phyloP scores from a whole-genome alignment of 139 green algal genomes.

The Coelastrella sp. region DNA sequence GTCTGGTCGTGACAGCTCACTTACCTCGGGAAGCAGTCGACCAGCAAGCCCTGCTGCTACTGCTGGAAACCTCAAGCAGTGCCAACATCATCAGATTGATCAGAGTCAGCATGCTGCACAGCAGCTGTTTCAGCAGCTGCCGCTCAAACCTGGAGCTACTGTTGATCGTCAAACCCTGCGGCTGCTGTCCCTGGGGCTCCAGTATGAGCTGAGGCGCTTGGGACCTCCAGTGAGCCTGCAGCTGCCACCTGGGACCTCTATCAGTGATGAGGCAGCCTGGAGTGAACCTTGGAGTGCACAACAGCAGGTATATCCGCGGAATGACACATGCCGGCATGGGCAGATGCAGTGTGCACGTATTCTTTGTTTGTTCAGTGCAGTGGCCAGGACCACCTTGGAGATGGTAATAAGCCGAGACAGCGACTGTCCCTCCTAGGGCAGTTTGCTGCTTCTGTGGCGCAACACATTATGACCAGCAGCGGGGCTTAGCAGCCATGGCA shows the following conservation, averaged over 20 bases:
- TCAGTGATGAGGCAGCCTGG: neutral
- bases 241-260: neutral
- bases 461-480: too few relatives aligned
- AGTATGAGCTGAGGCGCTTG: neutral
- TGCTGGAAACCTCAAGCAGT: too few relatives aligned
- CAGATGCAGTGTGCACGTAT: too few relatives aligned
- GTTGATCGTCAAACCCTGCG: conserved; percentile 5
- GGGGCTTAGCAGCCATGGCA: too few relatives aligned
- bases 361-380: neutral
- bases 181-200: conserved; percentile 1
- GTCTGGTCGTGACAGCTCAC: too few relatives aligned
- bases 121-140: conserved; percentile 40
- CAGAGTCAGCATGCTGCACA: neutral
- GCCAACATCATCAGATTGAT: too few relatives aligned
- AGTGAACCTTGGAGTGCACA: neutral
- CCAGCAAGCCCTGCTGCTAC: neutral
- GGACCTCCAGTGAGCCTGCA: conserved; percentile 10
- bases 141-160: neutral
- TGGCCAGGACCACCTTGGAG: too few relatives aligned
- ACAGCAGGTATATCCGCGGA: conserved; percentile 26
- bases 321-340: too few relatives aligned
- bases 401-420: too few relatives aligned
- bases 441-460: too few relatives aligned
- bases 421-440: too few relatives aligned
- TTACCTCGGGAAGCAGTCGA: neutral